Conservation (phyloP, 2,329 filamentous ascomycete species). For the Talaromyces sp. region DNA sequence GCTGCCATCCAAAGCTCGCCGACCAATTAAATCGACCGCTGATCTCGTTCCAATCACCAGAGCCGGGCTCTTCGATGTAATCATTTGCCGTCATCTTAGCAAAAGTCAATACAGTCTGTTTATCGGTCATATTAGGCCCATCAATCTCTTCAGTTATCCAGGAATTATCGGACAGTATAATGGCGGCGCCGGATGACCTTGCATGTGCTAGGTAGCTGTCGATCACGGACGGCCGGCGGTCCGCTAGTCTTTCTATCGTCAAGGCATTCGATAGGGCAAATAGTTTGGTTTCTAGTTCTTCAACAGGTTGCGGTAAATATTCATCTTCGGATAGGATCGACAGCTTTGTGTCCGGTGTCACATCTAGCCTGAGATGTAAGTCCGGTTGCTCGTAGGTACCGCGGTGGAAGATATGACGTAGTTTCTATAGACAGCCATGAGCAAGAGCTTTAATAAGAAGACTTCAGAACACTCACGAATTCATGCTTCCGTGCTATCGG, state of each 20-base stretch:
- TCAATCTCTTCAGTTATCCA: constrained; percentile 79
- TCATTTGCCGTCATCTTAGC: constrained; percentile 87
- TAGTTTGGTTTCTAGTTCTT: constrained; percentile 52
- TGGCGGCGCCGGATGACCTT: constrained; percentile 63
- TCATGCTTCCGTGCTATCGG: constrained; percentile 27
- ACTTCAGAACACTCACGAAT: constrained; percentile 31
- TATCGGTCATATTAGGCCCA: constrained; percentile 80
- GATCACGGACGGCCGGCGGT: constrained; percentile 71
- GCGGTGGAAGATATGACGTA: constrained; percentile 91
- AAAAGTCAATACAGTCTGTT: constrained; percentile 75
- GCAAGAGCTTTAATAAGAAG: not conserved
- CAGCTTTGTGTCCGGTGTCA: constrained; percentile 60
- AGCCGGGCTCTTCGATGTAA: constrained; percentile 70
- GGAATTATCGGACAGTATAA: constrained; percentile 65
- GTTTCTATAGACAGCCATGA: constrained; percentile 30
- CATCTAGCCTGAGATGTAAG: constrained; percentile 73
- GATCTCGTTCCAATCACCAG: constrained; percentile 80
- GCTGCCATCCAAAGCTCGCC: constrained; percentile 87
- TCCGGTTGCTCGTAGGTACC: constrained; percentile 74
- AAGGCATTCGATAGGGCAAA: constrained; percentile 58
- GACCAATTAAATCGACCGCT: constrained; percentile 78
- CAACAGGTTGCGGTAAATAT: constrained; percentile 38
- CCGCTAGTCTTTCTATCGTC: constrained; percentile 75
- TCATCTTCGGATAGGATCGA: constrained; percentile 40
- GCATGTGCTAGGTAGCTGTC: constrained; percentile 74